Evolutionary conservation across 2,329 filamentous ascomycete species (phyloP).

Genomic region (Elsinoe perseae): DNA sequence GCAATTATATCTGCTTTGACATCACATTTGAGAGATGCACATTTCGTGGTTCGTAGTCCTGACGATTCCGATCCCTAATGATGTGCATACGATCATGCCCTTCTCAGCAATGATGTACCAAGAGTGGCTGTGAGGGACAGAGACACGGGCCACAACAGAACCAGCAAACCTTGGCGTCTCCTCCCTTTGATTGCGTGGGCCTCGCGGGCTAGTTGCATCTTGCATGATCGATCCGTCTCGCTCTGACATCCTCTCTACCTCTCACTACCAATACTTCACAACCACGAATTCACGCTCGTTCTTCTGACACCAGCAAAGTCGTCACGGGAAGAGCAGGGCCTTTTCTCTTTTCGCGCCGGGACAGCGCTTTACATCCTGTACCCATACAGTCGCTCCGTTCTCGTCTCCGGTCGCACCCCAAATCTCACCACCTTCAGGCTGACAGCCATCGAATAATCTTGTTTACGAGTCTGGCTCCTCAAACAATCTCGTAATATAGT

Average conservation of each 20-base stretch:
- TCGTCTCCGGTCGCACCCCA: slow-evolving; percentile 3
- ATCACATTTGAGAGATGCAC: too few species aligned
- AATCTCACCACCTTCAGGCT: neutral
- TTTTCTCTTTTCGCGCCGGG: slow-evolving; percentile 1
- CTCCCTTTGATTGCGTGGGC: neutral
- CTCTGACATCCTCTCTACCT: neutral
- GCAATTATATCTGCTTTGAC: too few species aligned
- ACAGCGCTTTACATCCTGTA: neutral
- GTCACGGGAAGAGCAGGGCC: slow-evolving; percentile 7
- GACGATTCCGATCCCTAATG: neutral
- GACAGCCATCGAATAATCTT: neutral
- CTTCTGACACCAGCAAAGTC: neutral
- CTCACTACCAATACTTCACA: neutral
- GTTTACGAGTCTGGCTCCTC: neutral
- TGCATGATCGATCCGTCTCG: neutral
- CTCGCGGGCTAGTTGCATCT: neutral
- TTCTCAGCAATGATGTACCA: neutral
- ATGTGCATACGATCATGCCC: neutral
- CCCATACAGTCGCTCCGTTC: slow-evolving; percentile 3
- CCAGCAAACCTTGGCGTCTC: neutral
- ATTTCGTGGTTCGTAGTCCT: neutral
- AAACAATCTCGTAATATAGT: slow-evolving; percentile 7
- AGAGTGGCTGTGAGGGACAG: neutral
- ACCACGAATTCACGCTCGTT: slow-evolving; percentile 8
- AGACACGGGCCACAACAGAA: neutral